Evolutionary conservation across 306 rosid genomes (phyloP).

Genomic region (Trichosanthes cucumerina): DNA sequence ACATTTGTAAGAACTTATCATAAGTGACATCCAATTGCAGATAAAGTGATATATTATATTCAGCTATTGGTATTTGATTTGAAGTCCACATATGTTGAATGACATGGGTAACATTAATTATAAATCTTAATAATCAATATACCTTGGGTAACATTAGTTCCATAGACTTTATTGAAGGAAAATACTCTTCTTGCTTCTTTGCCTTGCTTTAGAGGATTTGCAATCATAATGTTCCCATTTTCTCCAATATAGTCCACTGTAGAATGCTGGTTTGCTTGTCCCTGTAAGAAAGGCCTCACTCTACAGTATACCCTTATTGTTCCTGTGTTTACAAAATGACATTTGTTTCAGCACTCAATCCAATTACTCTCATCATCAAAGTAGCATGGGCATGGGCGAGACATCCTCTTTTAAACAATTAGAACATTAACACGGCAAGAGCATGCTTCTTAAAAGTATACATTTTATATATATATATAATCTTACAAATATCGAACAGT

Average conservation of each 20-base stretch:
- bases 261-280: conserved; percentile 58
- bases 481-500: background rate
- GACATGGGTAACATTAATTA: conserved; percentile 61
- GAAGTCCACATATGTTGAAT: background rate
- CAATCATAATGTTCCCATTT: conserved; percentile 87
- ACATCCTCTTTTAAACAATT: background rate
- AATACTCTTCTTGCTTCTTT: conserved; percentile 80
- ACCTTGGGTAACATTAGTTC: conserved; percentile 89
- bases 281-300: conserved; percentile 78
- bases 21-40: conserved; percentile 11
- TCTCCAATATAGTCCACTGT: conserved; percentile 89
- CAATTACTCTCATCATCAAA: background rate
- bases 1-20: conserved; percentile 13
- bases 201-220: conserved; percentile 78
- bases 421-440: background rate
- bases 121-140: background rate
- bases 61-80: background rate
- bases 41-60: background rate
- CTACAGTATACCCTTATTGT: conserved; percentile 89
- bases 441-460: background rate
- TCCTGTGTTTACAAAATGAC: conserved; percentile 38
- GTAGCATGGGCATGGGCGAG: background rate
- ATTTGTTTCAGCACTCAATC: background rate
- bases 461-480: background rate
- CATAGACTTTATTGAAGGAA: conserved; percentile 83